Percentiles rank a stretch among this genome's conserved stretches.
Conservation (phyloP, 345 rosid species). For the Murraya paniculata region DNA sequence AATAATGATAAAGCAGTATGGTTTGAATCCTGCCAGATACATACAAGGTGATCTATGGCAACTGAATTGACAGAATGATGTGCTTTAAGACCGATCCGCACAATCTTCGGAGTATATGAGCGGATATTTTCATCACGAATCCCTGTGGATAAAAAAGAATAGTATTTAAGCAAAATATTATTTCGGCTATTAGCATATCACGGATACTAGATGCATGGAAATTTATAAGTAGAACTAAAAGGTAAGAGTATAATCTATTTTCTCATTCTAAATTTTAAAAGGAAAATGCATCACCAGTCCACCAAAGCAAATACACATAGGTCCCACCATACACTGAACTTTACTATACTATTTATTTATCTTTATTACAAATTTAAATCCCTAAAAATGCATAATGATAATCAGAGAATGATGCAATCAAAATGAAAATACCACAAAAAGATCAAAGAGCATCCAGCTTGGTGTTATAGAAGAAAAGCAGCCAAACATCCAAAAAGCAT, state of each 20-base stretch:
- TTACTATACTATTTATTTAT: not conserved
- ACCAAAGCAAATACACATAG: not conserved
- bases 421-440: not conserved
- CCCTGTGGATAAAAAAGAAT: conserved; percentile 42
- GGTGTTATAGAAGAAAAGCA: not conserved
- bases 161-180: not conserved
- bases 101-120: conserved; percentile 78
- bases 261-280: too few relatives aligned
- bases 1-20: conserved; percentile 5
- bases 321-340: not conserved
- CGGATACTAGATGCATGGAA: not conserved
- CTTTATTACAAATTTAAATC: too few relatives aligned
- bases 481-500: not conserved
- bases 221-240: too few relatives aligned
- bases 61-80: conserved; percentile 84
- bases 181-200: not conserved
- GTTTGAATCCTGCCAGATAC: conserved; percentile 24
- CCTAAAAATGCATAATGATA: not conserved
- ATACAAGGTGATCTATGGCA: conserved; percentile 87
- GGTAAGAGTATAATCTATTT: too few relatives aligned
- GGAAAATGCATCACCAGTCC: too few relatives aligned
- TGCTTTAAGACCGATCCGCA: conserved; percentile 92
- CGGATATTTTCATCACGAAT: conserved; percentile 74
- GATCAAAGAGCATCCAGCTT: not conserved
- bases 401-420: not conserved